These are phyloP conservation scores for Metschnikowia santaceciliae DNA, from an alignment of 805 yeast genomes.

Conservation along the genomic window DNA sequence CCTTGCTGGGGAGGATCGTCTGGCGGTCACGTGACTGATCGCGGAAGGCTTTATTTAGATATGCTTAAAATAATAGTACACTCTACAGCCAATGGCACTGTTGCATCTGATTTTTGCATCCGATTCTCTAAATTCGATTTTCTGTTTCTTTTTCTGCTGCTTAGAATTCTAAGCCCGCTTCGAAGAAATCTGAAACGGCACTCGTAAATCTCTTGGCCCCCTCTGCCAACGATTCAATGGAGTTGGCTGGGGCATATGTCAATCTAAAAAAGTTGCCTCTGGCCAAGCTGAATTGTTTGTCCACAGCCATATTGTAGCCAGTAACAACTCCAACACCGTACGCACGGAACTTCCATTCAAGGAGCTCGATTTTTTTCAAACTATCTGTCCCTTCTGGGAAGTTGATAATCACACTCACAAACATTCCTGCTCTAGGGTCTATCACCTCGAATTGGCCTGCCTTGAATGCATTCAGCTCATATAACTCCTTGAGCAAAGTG, in stretches of 20 bases:
- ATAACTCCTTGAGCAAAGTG: slow-evolving; percentile 19
- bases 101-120: too few species aligned
- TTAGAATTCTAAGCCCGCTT: slow-evolving; percentile 12
- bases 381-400: slow-evolving; percentile 12
- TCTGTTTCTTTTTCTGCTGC: neutral
- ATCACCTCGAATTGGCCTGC: slow-evolving; percentile 19
- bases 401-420: slow-evolving; percentile 15
- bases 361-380: slow-evolving; percentile 7
- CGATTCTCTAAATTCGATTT: neutral
- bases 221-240: slow-evolving; percentile 14
- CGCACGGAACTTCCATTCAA: slow-evolving; percentile 14
- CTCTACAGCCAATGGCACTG: too few species aligned
- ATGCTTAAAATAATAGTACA: too few species aligned
- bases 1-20: neutral
- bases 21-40: neutral
- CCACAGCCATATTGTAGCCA: slow-evolving; percentile 22
- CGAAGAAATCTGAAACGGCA: slow-evolving; percentile 14
- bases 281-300: slow-evolving; percentile 11
- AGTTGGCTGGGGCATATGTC: slow-evolving; percentile 29
- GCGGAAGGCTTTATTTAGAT: neutral
- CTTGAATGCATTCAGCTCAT: slow-evolving; percentile 19
- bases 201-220: slow-evolving; percentile 11
- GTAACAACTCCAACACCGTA: slow-evolving; percentile 12
- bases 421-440: slow-evolving; percentile 26
- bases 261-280: slow-evolving; percentile 15